Conservation (phyloP, 2,329 filamentous ascomycete genomes). For the Cladosporium sp. region DNA sequence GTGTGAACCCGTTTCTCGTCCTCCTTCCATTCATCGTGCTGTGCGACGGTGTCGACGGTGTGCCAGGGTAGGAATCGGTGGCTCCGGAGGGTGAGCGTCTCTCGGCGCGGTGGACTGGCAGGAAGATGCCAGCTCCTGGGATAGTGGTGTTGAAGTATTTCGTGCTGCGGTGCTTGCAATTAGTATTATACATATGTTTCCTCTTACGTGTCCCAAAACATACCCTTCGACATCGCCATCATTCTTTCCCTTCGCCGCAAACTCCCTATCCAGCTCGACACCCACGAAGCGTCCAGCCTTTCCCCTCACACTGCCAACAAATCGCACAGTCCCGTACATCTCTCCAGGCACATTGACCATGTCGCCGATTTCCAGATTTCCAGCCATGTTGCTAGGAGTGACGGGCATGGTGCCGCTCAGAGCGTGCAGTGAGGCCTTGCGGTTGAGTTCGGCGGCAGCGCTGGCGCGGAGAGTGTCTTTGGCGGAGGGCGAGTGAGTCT, state of each 20-base stretch:
- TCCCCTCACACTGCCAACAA: slow-evolving; percentile 80
- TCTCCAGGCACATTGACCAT: slow-evolving; percentile 87
- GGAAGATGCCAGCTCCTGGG: slow-evolving; percentile 86
- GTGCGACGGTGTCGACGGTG: slow-evolving; percentile 66
- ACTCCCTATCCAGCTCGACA: slow-evolving; percentile 81
- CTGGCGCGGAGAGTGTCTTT: slow-evolving; percentile 44
- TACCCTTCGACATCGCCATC: slow-evolving; percentile 94
- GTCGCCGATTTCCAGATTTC: slow-evolving; percentile 70
- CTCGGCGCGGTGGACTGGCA: slow-evolving; percentile 78
- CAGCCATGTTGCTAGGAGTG: slow-evolving; percentile 5
- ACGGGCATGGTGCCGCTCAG: slow-evolving; percentile 51
- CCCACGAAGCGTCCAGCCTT: slow-evolving; percentile 92
- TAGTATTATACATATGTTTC: background rate
- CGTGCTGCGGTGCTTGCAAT: background rate
- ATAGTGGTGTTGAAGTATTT: slow-evolving; percentile 77
- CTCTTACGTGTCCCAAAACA: slow-evolving; percentile 34
- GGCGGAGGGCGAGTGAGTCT: slow-evolving; percentile 41
- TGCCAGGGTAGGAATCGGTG: slow-evolving; percentile 59
- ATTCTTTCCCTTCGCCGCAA: slow-evolving; percentile 85
- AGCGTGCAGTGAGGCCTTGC: slow-evolving; percentile 71
- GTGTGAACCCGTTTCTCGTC: slow-evolving; percentile 46
- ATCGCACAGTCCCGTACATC: slow-evolving; percentile 88
- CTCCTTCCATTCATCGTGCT: slow-evolving; percentile 49
- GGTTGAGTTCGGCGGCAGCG: slow-evolving; percentile 52
- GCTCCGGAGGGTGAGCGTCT: slow-evolving; percentile 62